A percentile compares a stretch with the other conserved stretches of the same genome.
These are phyloP conservation scores for Aureobasidium sp. DNA, from an alignment of 2,329 filamentous ascomycete genomes.

Conservation along the genomic window DNA sequence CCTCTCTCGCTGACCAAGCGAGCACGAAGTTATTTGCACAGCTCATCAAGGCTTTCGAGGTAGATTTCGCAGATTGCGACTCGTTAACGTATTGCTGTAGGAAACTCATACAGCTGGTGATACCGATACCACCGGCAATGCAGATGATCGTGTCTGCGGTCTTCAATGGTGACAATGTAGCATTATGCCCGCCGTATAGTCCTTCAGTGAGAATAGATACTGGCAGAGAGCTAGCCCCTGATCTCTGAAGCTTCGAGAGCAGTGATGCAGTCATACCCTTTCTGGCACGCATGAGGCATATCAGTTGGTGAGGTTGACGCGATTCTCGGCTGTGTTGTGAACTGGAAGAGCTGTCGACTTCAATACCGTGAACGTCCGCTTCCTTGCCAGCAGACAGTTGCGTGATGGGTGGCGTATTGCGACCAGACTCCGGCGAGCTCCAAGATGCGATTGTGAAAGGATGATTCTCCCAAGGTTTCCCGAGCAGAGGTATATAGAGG, in stretches of 20 bases:
- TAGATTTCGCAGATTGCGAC: not conserved
- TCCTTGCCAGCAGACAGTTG: not conserved
- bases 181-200: conserved; percentile 25
- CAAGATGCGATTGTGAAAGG: conserved; percentile 40
- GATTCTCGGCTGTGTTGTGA: conserved; percentile 3
- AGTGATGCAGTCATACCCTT: conserved; percentile 30
- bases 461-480: conserved; percentile 43
- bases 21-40: not conserved
- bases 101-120: conserved; percentile 28
- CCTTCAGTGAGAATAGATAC: conserved; percentile 33
- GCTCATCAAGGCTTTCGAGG: not conserved
- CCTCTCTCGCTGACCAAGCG: not conserved
- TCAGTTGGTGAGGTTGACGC: conserved; percentile 17
- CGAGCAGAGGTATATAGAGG: conserved; percentile 40
- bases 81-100: not conserved
- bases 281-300: conserved; percentile 29
- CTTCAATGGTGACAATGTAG: conserved; percentile 16
- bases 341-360: not conserved
- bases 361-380: not conserved
- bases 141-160: conserved; percentile 28
- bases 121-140: conserved; percentile 42
- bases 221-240: conserved; percentile 5
- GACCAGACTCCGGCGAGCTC: conserved; percentile 12
- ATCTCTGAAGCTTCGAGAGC: not conserved
- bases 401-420: not conserved